Evolutionary conservation across 345 rosid genomes (phyloP).

Genomic region (Citrus cavaleriei): DNA sequence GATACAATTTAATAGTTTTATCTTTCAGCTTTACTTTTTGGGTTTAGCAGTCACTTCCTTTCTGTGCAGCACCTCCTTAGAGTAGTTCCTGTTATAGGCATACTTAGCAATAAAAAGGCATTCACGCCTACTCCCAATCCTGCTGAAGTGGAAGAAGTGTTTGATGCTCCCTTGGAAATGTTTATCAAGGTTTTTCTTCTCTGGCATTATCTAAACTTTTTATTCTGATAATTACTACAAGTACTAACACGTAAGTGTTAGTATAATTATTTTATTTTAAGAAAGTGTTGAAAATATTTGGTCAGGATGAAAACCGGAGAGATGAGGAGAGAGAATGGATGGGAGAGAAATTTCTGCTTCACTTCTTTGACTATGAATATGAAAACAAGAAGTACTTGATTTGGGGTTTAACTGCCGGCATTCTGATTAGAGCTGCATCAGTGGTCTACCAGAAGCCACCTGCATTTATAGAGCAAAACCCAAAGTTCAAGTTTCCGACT

Average conservation of each 20-base stretch:
- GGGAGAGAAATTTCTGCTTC: conserved; percentile 59
- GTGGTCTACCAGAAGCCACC: conserved; percentile 58
- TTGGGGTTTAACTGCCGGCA: conserved; percentile 77
- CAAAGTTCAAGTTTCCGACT: conserved; percentile 56
- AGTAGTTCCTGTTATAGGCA: conserved; percentile 85
- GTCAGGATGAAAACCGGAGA: conserved; percentile 70
- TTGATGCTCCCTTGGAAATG: conserved; percentile 94
- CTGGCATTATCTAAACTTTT: conserved; percentile 5
- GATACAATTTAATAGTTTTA: not conserved
- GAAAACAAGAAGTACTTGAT: conserved; percentile 46
- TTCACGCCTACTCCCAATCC: conserved; percentile 71
- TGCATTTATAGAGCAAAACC: conserved; percentile 55
- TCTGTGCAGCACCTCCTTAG: conserved; percentile 79
- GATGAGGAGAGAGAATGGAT: conserved; percentile 69
- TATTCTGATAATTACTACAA: not conserved
- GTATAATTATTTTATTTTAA: not conserved
- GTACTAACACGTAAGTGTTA: not conserved
- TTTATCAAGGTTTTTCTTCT: conserved; percentile 62
- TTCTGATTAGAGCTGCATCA: conserved; percentile 73
- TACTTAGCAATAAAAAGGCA: conserved; percentile 46
- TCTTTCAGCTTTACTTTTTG: not conserved
- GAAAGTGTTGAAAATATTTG: conserved; percentile 8
- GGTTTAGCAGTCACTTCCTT: conserved; percentile 11
- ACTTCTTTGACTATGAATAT: conserved; percentile 56
- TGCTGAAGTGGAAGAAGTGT: conserved; percentile 81